phyloP scores from a whole-genome alignment of 768 basidiomycete species.

The Suillus spraguei region DNA sequence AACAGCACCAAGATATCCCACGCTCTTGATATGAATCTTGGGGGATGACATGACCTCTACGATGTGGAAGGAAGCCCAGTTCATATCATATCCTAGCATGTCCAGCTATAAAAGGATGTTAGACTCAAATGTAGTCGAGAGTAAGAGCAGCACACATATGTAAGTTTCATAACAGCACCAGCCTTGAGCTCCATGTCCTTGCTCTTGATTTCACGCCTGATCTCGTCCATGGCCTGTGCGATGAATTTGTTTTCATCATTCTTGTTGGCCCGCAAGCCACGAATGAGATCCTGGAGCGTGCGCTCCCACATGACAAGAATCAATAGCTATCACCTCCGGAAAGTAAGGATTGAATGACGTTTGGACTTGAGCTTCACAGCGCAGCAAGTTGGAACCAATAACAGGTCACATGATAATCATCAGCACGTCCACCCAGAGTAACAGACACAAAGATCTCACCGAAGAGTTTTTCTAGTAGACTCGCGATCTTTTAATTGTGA shows the following conservation, averaged over 20 bases:
- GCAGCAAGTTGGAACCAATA: not conserved
- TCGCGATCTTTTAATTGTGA: not conserved
- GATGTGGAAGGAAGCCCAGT: slow-evolving; percentile 95
- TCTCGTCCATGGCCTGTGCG: slow-evolving; percentile 91
- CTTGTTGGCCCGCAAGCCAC: slow-evolving; percentile 95
- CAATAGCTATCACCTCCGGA: not conserved
- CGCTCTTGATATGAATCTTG: slow-evolving; percentile 88
- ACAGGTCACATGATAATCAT: not conserved
- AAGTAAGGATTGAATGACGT: not conserved
- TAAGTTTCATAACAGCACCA: slow-evolving; percentile 91
- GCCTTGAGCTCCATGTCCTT: slow-evolving; percentile 98
- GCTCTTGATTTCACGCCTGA: slow-evolving; percentile 84
- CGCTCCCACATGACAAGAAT: slow-evolving; percentile 83
- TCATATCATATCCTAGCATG: slow-evolving; percentile 95
- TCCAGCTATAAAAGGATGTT: slow-evolving; percentile 65
- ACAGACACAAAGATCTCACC: not conserved
- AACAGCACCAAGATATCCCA: slow-evolving; percentile 92
- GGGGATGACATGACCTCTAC: slow-evolving; percentile 98
- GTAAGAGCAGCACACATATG: slow-evolving; percentile 68
- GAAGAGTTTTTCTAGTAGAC: too few species aligned
- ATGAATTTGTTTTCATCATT: slow-evolving; percentile 92
- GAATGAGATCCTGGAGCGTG: slow-evolving; percentile 92
- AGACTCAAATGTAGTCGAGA: slow-evolving; percentile 11
- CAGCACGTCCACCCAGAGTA: not conserved
- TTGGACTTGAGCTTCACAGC: not conserved